Evolutionary conservation across 768 basidiomycete species (phyloP).

Genomic region (Xerocomellus dryophilus): DNA sequence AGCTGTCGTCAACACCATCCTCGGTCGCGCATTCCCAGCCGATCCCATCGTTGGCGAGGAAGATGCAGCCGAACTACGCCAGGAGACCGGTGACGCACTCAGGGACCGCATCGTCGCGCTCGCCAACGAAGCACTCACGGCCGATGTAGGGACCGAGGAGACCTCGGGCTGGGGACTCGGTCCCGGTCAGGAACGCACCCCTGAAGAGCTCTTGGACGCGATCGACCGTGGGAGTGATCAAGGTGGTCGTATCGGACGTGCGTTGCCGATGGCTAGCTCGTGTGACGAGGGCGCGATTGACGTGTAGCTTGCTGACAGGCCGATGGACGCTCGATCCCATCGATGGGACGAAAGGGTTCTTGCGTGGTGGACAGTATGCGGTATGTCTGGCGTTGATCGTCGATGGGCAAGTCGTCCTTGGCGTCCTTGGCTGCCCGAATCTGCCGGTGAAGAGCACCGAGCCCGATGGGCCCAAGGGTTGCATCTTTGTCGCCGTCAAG

Average conservation of each 20-base stretch:
- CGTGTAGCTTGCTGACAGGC: conserved; percentile 37
- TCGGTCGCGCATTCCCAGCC: conserved; percentile 70
- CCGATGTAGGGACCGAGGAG: conserved; percentile 53
- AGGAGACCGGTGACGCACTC: conserved; percentile 42
- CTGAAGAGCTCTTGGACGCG: conserved; percentile 67
- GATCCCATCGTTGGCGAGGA: conserved; percentile 96
- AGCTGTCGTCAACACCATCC: conserved; percentile 82
- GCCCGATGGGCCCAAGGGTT: conserved; percentile 65
- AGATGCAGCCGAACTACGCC: conserved; percentile 76
- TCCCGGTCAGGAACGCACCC: conserved; percentile 47
- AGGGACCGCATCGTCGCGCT: conserved; percentile 71
- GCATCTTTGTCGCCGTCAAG: conserved; percentile 82
- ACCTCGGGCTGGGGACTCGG: conserved; percentile 70
- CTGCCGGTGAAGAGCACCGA: conserved; percentile 55
- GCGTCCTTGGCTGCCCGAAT: conserved; percentile 92
- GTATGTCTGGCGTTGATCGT: conserved; percentile 86
- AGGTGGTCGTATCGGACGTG: conserved; percentile 73
- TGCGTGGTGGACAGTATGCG: conserved; percentile 90
- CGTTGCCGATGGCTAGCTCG: conserved; percentile 30
- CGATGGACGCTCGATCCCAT: conserved; percentile 90
- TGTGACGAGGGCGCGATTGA: background rate
- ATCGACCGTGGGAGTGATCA: conserved; percentile 80
- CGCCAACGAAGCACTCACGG: conserved; percentile 73
- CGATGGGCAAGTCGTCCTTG: conserved; percentile 74
- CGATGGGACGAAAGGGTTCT: conserved; percentile 92